These are phyloP conservation scores for Saturnispora gosingensis DNA, from an alignment of 805 yeast species.

Conservation along the genomic window DNA sequence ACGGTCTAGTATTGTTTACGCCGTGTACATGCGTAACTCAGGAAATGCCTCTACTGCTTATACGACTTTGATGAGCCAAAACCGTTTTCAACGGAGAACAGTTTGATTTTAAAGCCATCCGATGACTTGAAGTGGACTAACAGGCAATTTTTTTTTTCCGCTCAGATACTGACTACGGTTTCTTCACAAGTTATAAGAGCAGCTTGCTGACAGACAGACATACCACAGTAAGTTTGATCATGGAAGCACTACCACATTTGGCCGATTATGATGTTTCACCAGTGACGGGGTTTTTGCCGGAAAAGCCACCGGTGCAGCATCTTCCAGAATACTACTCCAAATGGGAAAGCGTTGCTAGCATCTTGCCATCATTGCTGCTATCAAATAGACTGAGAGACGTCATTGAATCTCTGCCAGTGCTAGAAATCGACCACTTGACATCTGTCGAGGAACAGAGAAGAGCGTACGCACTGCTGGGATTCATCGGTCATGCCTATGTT, in stretches of 20 bases:
- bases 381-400: slow-evolving; percentile 49
- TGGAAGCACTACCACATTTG: slow-evolving; percentile 35
- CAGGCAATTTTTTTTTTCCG: neutral
- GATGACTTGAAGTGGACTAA: neutral
- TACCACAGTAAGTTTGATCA: neutral
- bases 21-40: too few relatives aligned
- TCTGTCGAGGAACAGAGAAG: slow-evolving; percentile 53
- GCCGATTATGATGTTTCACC: slow-evolving; percentile 64
- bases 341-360: slow-evolving; percentile 66
- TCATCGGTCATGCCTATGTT: slow-evolving; percentile 78
- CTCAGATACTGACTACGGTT: neutral
- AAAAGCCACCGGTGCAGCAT: slow-evolving; percentile 46
- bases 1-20: too few relatives aligned
- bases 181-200: neutral
- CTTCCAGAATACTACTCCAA: slow-evolving; percentile 55
- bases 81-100: neutral
- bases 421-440: slow-evolving; percentile 39
- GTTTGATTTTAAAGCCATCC: neutral
- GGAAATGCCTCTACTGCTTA: neutral
- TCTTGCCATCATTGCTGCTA: slow-evolving; percentile 65
- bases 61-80: neutral
- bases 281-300: slow-evolving; percentile 72
- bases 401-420: slow-evolving; percentile 57
- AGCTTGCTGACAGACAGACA: neutral
- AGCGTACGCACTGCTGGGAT: slow-evolving; percentile 73